Evolutionary conservation across 23 red algal genomes (phyloP), one percentile per base, ranked within the genome.

Genomic region (Gracilariopsis chorda): DNA sequence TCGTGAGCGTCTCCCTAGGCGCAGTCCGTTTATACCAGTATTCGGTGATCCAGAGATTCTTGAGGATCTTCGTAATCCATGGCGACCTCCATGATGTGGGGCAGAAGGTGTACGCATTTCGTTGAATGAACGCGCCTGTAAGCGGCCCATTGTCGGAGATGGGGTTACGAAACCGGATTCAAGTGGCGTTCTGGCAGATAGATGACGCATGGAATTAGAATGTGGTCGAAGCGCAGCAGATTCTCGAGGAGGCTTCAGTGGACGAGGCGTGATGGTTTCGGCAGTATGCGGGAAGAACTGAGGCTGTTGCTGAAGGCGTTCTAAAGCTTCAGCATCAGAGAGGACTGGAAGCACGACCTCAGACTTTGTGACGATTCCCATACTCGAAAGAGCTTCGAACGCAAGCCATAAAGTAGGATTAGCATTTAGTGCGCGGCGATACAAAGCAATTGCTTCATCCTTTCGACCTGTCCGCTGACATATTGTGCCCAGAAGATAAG

Each of bases 371-470:
- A 92, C 75, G 42, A 86, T 84, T 63, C 94, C 88, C 86, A 96
- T 86, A 30, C 56, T 78, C 39, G 82, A 75, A 14, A 91, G 40
- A 0, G 94, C 87, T n/a, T 91, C 94, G 59, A 77, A 84, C 11
- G 94, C 86, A 34, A 76, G 68, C 94, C 94, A 96, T 32, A 96
- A 45, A 2, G 78, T 86, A 21, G 94, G 85, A 48, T 96, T 91
- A 2, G 68, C 81, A 42, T 90, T 80, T 2, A 96, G 36, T 27
- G 87, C 81, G 37, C 82, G 61, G 48, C 80, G 61, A 44, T 83
- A 90, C 59, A 84, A 83, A 21, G 87, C 82, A 28, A 71, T 61
- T 30, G 94, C 94, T 37, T 91, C 88, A 42, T 96, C 83, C 36
- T 75, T 90, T 51, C 94, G 73, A 36, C 88, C 88, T 23, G 75